phyloP scores from a whole-genome alignment of 148 eudicot genomes.

The Salicornia ramosissima region DNA sequence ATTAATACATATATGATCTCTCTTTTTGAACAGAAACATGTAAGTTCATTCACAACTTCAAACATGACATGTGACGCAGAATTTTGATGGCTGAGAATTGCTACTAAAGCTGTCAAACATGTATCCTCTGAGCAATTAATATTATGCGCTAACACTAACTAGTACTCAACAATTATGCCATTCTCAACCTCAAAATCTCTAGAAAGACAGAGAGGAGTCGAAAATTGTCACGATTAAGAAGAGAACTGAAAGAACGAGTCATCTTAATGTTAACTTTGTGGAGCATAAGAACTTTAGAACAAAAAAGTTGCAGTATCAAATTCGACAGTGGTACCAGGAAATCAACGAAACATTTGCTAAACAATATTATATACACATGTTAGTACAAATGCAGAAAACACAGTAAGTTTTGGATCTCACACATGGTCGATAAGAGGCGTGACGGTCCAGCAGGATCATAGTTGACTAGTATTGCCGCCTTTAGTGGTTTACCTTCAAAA shows the following conservation, averaged over 20 bases:
- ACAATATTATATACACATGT: background rate
- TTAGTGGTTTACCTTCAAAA: slow-evolving; percentile 53
- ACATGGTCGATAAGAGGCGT: slow-evolving; percentile 89
- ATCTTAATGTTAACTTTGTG: too few relatives aligned
- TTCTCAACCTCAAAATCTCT: too few relatives aligned
- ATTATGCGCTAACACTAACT: too few relatives aligned
- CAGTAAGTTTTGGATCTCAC: slow-evolving; percentile 19
- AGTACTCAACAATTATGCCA: too few relatives aligned
- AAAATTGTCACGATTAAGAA: too few relatives aligned
- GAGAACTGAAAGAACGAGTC: too few relatives aligned
- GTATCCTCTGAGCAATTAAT: background rate
- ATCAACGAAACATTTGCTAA: background rate
- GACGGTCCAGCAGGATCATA: slow-evolving; percentile 95
- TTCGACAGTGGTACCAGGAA: background rate
- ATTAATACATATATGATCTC: background rate
- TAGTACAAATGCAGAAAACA: background rate
- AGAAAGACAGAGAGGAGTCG: too few relatives aligned
- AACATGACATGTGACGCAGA: background rate
- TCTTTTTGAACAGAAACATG: background rate
- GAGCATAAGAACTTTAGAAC: background rate
- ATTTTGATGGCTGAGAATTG: background rate
- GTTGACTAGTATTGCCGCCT: slow-evolving; percentile 80
- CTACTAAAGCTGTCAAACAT: background rate
- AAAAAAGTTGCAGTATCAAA: background rate
- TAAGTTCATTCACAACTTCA: background rate